Evolutionary conservation across 2,329 filamentous ascomycete genomes (phyloP), one percentile per base, ranked within the genome.

Genomic region (Fusarium chuoi): DNA sequence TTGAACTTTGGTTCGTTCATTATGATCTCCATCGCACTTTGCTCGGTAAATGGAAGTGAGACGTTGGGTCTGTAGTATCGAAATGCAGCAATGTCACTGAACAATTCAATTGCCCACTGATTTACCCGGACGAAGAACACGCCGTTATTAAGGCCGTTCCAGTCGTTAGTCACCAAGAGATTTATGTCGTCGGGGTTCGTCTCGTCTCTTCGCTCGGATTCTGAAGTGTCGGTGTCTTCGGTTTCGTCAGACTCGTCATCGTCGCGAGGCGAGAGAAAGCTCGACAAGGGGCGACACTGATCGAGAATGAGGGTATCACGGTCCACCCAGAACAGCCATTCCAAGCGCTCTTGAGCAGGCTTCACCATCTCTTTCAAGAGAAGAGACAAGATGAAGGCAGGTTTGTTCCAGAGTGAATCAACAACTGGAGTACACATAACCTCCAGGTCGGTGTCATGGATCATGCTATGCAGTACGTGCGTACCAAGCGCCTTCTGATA

Each of bases 11-110:
- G 18, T 5, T 64, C 41, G 1, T 51, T 30, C n/a, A 62, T 49
- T 3, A 64, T 18, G 4, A 64, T 62, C 13, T 64, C 62, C 56
- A 64, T 64, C 0, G 56, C 62, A 22, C 45, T 64, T 22, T 64
- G 55, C 17, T 62, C 44, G 1, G 45, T 41, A 22, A 62, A 64
- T 14, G 45, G 44, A 20, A 62, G 62, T 2, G 45, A 38, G 7
- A 51, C 30, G 13, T 64, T 51, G 9, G 62, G 56, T 15, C 33
- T 28, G 22, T 44, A 64, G 33, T 62, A 49, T 14, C 45, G 62
- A 9, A 62, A 51, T 3, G 62, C 56, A 10, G 33, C 18, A 6
- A 64, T 42, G 2, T 51, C 44, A 22, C 62, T 51, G 30, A 64
- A 62, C 18, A 64, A 22, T 3, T 62, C 44, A 14, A 64, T 33